phyloP scores from a whole-genome alignment of 1,284 basidiomycete species.

The Cutaneotrichosporon sp. region DNA sequence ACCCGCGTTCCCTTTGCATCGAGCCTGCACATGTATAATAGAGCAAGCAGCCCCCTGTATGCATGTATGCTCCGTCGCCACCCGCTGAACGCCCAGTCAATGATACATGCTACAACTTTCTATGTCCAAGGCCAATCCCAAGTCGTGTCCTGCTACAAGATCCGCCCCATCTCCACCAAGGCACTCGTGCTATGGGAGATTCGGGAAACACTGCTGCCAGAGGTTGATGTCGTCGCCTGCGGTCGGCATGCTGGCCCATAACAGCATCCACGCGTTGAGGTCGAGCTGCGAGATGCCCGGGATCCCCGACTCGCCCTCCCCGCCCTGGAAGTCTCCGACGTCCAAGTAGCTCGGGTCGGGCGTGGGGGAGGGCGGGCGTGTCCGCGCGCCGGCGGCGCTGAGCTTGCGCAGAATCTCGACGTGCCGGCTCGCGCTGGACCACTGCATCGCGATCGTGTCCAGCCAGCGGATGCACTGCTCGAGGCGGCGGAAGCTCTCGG shows the following conservation, averaged over 20 bases:
- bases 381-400: constrained; percentile 12
- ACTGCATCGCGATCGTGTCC: constrained; percentile 22
- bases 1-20: background rate
- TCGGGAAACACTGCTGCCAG: constrained; percentile 27
- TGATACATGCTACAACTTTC: background rate
- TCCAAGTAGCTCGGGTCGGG: background rate
- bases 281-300: constrained; percentile 13
- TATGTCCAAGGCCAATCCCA: background rate
- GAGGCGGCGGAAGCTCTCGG: constrained; percentile 16
- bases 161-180: too few species aligned
- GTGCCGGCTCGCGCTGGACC: constrained; percentile 22
- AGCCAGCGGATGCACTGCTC: constrained; percentile 28
- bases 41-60: background rate
- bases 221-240: constrained; percentile 25
- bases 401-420: constrained; percentile 27
- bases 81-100: background rate
- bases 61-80: background rate
- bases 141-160: background rate
- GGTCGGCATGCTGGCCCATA: constrained; percentile 26
- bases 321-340: background rate
- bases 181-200: constrained; percentile 2
- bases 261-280: constrained; percentile 25
- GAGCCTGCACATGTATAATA: background rate
- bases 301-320: background rate
- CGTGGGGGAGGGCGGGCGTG: constrained; percentile 17